Evolutionary conservation across 2,329 filamentous ascomycete genomes (phyloP).

Genomic region (Trichophyton schoenleinii): DNA sequence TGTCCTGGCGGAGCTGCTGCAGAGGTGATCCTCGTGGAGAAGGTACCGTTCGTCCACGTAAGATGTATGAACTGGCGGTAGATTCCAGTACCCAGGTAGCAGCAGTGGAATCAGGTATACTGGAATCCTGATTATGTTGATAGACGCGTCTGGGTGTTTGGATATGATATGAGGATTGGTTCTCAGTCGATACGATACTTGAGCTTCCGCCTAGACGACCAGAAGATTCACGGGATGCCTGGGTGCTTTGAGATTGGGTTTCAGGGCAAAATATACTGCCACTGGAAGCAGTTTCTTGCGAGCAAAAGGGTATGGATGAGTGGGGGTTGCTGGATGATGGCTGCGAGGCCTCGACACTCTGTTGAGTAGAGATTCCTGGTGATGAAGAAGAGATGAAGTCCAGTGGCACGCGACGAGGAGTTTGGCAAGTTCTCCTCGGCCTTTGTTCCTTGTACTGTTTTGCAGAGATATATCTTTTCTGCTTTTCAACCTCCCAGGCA

Average conservation of each 20-base stretch:
- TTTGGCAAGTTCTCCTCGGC: conserved; percentile 1
- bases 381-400: not conserved
- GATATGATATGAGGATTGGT: not conserved
- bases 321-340: not conserved
- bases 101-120: not conserved
- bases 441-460: conserved; percentile 9
- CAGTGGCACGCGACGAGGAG: not conserved
- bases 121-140: not conserved
- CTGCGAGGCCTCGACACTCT: not conserved
- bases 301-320: not conserved
- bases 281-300: conserved; percentile 7
- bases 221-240: not conserved
- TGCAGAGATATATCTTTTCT: conserved; percentile 9
- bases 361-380: not conserved
- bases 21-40: not conserved
- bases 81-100: conserved; percentile 1
- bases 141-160: not conserved
- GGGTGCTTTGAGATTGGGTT: conserved; percentile 2
- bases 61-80: not conserved
- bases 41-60: not conserved
- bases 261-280: conserved; percentile 8
- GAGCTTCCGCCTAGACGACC: not conserved
- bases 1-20: not conserved
- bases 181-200: not conserved
- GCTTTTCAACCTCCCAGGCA: conserved; percentile 21